A percentile compares a stretch with the other conserved stretches of the same genome.
These are phyloP conservation scores for Aureobasidium melanogenum DNA, from an alignment of 2,329 filamentous ascomycete species.

Conservation along the genomic window DNA sequence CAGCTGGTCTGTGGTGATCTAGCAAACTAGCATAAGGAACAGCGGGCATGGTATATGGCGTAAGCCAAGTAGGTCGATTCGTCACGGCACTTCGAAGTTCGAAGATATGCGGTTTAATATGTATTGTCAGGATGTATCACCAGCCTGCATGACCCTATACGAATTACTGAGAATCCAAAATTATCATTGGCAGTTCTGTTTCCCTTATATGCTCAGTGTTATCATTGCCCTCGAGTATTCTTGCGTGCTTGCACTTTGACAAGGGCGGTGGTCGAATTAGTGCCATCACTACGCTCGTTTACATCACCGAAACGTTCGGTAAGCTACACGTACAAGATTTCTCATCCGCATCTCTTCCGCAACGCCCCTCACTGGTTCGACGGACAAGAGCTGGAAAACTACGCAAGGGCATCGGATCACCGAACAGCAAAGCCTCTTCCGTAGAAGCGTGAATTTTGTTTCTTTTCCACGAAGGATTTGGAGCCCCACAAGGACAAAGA, in stretches of 20 bases:
- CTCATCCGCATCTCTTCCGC: neutral
- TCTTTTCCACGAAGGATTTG: neutral
- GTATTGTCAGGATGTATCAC: neutral
- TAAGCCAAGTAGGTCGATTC: neutral
- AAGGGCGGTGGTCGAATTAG: neutral
- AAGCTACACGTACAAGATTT: neutral
- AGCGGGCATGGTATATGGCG: neutral
- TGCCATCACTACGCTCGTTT: neutral
- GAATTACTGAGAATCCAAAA: neutral
- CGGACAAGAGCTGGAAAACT: slow-evolving; percentile 4
- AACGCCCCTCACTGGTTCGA: slow-evolving; percentile 4
- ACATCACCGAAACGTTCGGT: neutral
- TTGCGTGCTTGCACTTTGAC: neutral
- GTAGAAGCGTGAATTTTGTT: slow-evolving; percentile 4
- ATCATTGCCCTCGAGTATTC: neutral
- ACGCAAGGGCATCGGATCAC: slow-evolving; percentile 2
- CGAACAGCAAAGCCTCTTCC: neutral
- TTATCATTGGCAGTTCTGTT: neutral
- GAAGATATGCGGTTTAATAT: neutral
- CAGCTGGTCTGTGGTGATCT: neutral
- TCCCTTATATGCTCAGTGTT: neutral
- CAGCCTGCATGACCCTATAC: neutral
- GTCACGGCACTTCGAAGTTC: too few relatives aligned
- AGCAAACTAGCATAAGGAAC: neutral
- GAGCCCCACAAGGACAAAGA: slow-evolving; percentile 2